Evolutionary conservation across 2,329 filamentous ascomycete genomes (phyloP), one percentile per base, ranked within the genome.

Genomic region (Fusarium lyarnte): DNA sequence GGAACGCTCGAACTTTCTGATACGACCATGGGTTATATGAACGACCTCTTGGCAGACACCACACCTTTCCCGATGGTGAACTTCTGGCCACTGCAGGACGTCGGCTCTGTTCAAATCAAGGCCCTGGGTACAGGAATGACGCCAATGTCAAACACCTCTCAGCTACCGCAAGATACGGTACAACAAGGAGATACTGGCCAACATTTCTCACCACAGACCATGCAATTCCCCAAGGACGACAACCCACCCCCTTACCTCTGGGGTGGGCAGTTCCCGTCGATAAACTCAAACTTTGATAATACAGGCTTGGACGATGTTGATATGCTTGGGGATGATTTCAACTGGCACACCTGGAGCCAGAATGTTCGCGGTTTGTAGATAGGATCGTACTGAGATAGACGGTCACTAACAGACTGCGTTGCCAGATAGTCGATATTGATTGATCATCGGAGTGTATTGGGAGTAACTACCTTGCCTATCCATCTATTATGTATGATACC

Each of bases 261-360:
- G 85, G 70, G 81, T 7, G 78, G 81, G 27, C 72, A 76, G 6
- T 82, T 81, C 55, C 76, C 78, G 21, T 66, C 73, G 6, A 73
- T 77, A 58, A 79, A 80, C 47, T 68, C 74, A 19, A 77, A 72
- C 38, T 78, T 79, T 35, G 78, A 79, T 36, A 76, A 77, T 23
- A 57, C 72, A 31, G 66, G 75, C 7, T 45, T 69, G 11, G 81
- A 82, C 52, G 80, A 83, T 29, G 73, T 80, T 46, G 84, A 84
- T 39, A 81, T 84, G 75, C 74, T 82, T 64, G 83, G 84, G 4
- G 79, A 81, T 6, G 81, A 83, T 11, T 86, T 87, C 64, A 82
- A 86, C 69, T 87, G 85, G 85, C 83, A 86, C 53, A 82, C 83
- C 61, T 87, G 85, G 83, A 84, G 83, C 63, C 81, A 84, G 61